Evolutionary conservation across 139 green algal genomes (phyloP), one percentile per base, ranked within the genome.

Genomic region (Chlamydomonas asymmetrica): DNA sequence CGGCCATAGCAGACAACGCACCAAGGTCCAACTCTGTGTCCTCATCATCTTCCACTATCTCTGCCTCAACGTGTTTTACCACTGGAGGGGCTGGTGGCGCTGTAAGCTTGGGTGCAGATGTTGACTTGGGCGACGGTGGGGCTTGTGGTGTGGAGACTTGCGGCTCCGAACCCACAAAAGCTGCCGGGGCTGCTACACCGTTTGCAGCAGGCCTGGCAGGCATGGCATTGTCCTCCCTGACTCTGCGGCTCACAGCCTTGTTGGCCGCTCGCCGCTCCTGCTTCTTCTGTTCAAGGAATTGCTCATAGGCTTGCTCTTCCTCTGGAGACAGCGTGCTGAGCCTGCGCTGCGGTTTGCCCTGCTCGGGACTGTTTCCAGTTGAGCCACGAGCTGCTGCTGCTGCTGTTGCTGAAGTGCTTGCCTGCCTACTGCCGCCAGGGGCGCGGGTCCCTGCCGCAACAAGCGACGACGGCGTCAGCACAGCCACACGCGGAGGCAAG

Each of bases 1-100:
- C 32, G 0, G 50, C 66, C 69, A 76, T 45, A 6, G 48, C 67
- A 5, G 76, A 32, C 31, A 73, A 57, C 13, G 43, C 60, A 9
- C 49, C 45, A 0, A 65, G 4, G 23, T 78, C 76, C 22, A 82
- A 25, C 10, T 63, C 32, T 9, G 56, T 39, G 8, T 74, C 64
- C 20, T 74, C 73, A 2, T 73, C 73, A 34, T 79, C 62, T 8
- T 74, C 60, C 1, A 66, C 75, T 5, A 76, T 49, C n/a, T 40
- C 54, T 29, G 66, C 52, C 13, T 66, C 5, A 40, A 43, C 16
- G 63, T 78, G 60, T 64, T 76, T 27, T 74, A 83, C 54, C 72
- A 88, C 37, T 25, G n/a, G 63, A 80, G 1, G 45, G 84, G n/a
- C 73, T 80, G 49, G 70, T 82, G 10, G 61, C 78, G 22, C 56